phyloP scores from a whole-genome alignment of 2,329 filamentous ascomycete genomes.

The Aspergillus hiratsukae region DNA sequence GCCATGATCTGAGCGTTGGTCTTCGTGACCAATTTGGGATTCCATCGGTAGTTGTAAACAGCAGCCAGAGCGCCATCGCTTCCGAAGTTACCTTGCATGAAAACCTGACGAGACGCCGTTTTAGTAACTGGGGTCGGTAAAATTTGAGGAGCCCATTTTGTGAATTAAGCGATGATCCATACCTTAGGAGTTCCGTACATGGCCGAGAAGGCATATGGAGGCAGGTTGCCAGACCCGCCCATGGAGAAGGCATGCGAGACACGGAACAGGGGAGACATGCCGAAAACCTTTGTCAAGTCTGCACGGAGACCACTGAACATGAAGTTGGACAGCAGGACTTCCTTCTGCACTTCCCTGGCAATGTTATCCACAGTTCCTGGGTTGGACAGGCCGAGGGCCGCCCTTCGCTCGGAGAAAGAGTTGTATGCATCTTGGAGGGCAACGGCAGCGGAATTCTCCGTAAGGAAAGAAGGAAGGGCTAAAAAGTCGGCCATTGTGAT shows the following conservation, averaged over 20 bases:
- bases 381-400: slow-evolving; percentile 82
- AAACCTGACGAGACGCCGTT: slow-evolving; percentile 57
- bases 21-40: slow-evolving; percentile 74
- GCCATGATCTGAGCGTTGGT: slow-evolving; percentile 79
- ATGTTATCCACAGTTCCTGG: slow-evolving; percentile 89
- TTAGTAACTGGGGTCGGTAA: slow-evolving; percentile 3
- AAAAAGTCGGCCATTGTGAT: slow-evolving; percentile 40
- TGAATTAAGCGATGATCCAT: slow-evolving; percentile 34
- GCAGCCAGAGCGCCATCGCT: slow-evolving; percentile 84
- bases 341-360: slow-evolving; percentile 86
- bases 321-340: slow-evolving; percentile 93
- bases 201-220: slow-evolving; percentile 91
- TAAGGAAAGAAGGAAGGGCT: slow-evolving; percentile 60
- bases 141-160: background rate
- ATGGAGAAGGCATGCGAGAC: slow-evolving; percentile 95
- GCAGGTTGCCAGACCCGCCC: slow-evolving; percentile 74
- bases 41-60: slow-evolving; percentile 92
- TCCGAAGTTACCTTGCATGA: slow-evolving; percentile 92
- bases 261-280: slow-evolving; percentile 89
- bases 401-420: slow-evolving; percentile 79
- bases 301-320: slow-evolving; percentile 96
- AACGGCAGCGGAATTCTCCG: slow-evolving; percentile 67
- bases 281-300: slow-evolving; percentile 95
- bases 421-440: slow-evolving; percentile 72
- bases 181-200: slow-evolving; percentile 93